Base-by-base conservation (phyloP, 176 grass and related monocot genomes). In the Ananas comosus region DNA sequence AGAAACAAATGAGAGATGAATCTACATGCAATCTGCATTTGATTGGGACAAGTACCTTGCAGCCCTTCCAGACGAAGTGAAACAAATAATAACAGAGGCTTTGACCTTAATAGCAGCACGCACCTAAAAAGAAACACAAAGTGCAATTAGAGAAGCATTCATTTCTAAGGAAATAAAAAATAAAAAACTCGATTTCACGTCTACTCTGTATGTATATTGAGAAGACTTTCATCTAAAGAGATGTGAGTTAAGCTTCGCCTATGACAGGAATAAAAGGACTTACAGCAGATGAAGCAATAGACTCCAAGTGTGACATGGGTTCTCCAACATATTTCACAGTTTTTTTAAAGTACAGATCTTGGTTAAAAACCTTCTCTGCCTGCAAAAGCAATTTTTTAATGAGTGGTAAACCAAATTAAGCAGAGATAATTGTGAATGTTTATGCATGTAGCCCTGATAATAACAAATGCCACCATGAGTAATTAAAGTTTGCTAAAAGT, bases 341-440 rank as follows among this genome's bases (percentile, higher is more conserved):
- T 65, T 79, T 85, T 74, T 99, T 99, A 70, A 91, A 99, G 76
- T 94, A 99, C 48, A 91, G 77, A 83, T 94, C 95, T 75, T 99
- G 95, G 78, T 99, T 99, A 76, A 94, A 99, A 51, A 99, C 95
- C 76, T 99, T 99, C 82, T 99, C 95, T 54, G 90, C 87, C 95
- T 99, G 70, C 76, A 58, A 85, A 83, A 52, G 22, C 56, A 54
- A 67, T 18, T 18, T 18, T 61, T 19, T 61, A 18, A 61, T 61
- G 21, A 61, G 21, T 19, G 67, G 61, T 70, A 17, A 68, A 29
- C 52, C 58, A 73, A 70, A 64, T 24, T 8, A 17, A 53, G 27
- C 73, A 58, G 28, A 49, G 64, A 12, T n/a, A 71, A 6, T 42
- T 42, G 33, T 28, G 10, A 64, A 50, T 51, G 4, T 21, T 73